Base-by-base conservation (phyloP, 179 eudicot species). In the Amaranthus tricolor region DNA sequence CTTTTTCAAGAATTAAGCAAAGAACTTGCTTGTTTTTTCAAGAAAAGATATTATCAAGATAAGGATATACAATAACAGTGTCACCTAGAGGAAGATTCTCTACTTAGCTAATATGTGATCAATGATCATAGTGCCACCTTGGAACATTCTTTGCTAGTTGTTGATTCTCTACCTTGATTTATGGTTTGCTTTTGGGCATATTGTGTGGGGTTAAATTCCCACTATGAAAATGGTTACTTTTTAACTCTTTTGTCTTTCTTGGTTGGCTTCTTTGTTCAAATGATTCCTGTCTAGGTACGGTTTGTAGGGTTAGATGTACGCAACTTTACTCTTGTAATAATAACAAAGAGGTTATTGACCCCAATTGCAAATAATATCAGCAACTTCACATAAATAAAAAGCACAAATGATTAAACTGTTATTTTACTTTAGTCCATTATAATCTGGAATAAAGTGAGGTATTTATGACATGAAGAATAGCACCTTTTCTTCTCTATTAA, bases 81-180 rank as follows among this genome's bases (percentile, higher is more conserved):
- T 67, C 56, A 53, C 72, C 61, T 72, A 10, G 16, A 50, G 31
- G 74, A 79, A 69, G 73, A 62, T 60, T 79, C 71, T 62, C 53
- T 65, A 14, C 74, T 78, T 52, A 65, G 77, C 69, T 78, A 67
- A 67, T 74, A 62, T 74, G 62, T 13, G 63, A 45, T 70, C 5
- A 47, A 55, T 13, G 63, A 45, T 70, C 5, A 47, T 56, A 49
- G 17, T 14, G 5, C 6, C 3, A 69, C 66, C 61, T 72, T 61
- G 0, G 65, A 67, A 73, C 58, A 73, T 68, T 48, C 66, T 67
- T 47, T 66, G 17, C 49, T 31, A 67, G 47, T 12, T 56, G 68
- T 80, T 72, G 31, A n/a, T 76, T 67, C 62, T 55, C 24, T 66
- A 55, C 74, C 74, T 71, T 80, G 15, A 51, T 65, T 49, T 60